These are phyloP conservation scores for Kodamaea sagamina DNA, from an alignment of 805 yeast genomes.

Conservation along the genomic window DNA sequence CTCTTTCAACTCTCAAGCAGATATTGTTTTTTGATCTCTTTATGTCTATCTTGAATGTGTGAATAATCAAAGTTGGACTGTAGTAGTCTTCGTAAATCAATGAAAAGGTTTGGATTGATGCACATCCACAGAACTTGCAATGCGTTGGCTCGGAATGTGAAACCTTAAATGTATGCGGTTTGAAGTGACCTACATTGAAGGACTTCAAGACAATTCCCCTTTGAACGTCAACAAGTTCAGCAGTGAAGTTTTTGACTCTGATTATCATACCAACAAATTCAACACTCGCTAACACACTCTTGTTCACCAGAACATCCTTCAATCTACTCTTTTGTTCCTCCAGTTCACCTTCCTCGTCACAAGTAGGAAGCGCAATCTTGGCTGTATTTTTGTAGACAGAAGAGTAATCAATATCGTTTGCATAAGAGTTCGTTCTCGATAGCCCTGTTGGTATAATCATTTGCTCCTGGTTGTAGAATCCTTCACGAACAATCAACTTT, in stretches of 20 bases:
- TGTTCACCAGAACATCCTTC: conserved; percentile 25
- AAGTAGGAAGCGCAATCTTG: conserved; percentile 5
- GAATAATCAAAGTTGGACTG: conserved; percentile 60
- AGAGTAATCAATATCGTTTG: conserved; percentile 19
- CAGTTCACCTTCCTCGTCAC: conserved; percentile 13
- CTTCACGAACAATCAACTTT: conserved; percentile 49
- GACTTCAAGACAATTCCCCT: conserved; percentile 70
- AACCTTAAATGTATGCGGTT: conserved; percentile 60
- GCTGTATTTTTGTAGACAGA: conserved; percentile 9
- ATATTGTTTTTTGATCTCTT: conserved; percentile 77
- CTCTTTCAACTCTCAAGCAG: conserved; percentile 89
- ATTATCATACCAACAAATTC: conserved; percentile 77
- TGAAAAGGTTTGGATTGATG: conserved; percentile 71
- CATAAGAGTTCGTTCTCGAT: conserved; percentile 11
- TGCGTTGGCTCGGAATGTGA: conserved; percentile 85
- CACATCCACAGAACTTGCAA: conserved; percentile 90
- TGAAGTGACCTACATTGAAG: conserved; percentile 63
- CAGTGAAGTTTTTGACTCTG: conserved; percentile 53
- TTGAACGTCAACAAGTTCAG: conserved; percentile 75
- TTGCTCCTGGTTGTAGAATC: conserved; percentile 41
- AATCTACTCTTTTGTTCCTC: conserved; percentile 13
- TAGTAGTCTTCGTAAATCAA: conserved; percentile 68
- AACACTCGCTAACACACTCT: conserved; percentile 51
- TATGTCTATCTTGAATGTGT: conserved; percentile 64
- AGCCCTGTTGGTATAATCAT: conserved; percentile 16